These are phyloP conservation scores for Penicillium bialowiezense DNA, from an alignment of 495 filamentous ascomycete genomes.

Conservation along the genomic window DNA sequence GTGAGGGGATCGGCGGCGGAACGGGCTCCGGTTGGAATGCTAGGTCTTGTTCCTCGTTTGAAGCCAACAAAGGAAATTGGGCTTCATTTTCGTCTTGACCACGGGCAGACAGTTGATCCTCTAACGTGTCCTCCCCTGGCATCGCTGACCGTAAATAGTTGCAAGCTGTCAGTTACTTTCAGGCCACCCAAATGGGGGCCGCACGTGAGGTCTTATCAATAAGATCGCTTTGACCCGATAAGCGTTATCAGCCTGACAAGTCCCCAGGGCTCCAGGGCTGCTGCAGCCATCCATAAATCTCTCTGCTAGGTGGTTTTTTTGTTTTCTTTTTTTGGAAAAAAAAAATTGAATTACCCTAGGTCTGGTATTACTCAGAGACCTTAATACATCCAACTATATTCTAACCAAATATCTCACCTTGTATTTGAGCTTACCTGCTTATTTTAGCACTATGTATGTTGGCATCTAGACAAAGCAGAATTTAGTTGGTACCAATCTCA, in stretches of 20 bases:
- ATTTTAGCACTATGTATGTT: too few relatives aligned
- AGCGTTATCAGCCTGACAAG: background rate
- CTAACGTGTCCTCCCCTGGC: constrained; percentile 40
- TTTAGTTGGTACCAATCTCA: too few relatives aligned
- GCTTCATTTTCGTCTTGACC: constrained; percentile 27
- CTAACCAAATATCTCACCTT: too few relatives aligned
- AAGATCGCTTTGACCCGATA: background rate
- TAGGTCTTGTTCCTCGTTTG: constrained; percentile 26
- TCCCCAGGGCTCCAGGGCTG: background rate
- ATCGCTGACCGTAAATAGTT: constrained; percentile 34
- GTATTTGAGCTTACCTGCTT: too few relatives aligned
- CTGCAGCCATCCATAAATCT: too few relatives aligned
- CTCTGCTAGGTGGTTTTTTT: too few relatives aligned
- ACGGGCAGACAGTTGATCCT: constrained; percentile 31
- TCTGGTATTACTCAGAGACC: too few relatives aligned
- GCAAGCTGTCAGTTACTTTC: background rate
- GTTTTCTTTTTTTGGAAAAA: too few relatives aligned
- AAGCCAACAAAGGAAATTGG: constrained; percentile 27
- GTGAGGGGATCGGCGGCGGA: constrained; percentile 15
- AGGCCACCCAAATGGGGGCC: constrained; percentile 3
- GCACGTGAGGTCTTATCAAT: constrained; percentile 7
- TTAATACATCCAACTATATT: too few relatives aligned
- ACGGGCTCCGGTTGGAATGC: constrained; percentile 20
- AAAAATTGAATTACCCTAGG: too few relatives aligned
- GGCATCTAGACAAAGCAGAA: too few relatives aligned